Conservation (phyloP, 805 yeast genomes). For the Yarrowia deformans region DNA sequence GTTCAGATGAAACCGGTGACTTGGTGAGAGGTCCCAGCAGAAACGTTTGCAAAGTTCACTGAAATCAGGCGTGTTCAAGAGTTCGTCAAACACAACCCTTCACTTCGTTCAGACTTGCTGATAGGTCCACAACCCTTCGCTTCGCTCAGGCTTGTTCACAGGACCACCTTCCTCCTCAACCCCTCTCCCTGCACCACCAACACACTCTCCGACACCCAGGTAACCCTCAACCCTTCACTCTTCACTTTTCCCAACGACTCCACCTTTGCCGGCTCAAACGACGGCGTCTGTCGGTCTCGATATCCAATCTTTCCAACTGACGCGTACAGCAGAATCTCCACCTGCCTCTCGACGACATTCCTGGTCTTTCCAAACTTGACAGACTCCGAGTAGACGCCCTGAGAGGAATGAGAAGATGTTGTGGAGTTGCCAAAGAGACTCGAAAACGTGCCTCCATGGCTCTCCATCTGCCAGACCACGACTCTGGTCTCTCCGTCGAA, state of each 20-base stretch:
- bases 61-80: no score
- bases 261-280: constrained; percentile 31
- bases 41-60: no score
- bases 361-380: constrained; percentile 27
- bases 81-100: no score
- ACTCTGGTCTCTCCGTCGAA: constrained; percentile 7
- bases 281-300: constrained; percentile 22
- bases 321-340: constrained; percentile 27
- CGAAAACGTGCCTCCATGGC: constrained; percentile 22
- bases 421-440: constrained; percentile 10
- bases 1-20: no score
- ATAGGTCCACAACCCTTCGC: no score
- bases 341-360: constrained; percentile 25
- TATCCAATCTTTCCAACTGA: constrained; percentile 29
- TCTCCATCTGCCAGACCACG: constrained; percentile 31
- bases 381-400: constrained; percentile 21
- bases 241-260: constrained; percentile 10
- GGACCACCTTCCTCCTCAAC: constrained; percentile 3
- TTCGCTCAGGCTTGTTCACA: neutral
- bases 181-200: constrained; percentile 11
- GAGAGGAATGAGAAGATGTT: constrained; percentile 1
- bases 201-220: constrained; percentile 8
- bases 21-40: no score
- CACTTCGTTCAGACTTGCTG: no score
- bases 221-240: neutral